A percentile compares a stretch with the other conserved stretches of the same genome.
Conservation (phyloP, 495 filamentous ascomycete genomes). For the Penicillium odoratum region DNA sequence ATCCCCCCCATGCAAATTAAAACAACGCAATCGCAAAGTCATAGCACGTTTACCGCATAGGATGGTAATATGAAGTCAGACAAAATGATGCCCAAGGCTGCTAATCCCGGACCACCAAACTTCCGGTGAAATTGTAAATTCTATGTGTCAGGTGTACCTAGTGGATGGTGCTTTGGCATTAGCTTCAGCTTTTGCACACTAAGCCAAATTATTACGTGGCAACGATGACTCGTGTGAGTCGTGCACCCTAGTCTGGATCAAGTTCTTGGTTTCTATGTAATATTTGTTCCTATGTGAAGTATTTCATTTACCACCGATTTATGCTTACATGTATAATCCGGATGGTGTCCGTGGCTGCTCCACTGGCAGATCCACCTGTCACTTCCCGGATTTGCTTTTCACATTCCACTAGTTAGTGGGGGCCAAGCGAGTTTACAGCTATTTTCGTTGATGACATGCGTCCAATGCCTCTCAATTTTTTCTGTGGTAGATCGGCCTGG, state of each 20-base stretch:
- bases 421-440: background rate
- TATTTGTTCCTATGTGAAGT: background rate
- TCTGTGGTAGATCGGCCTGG: constrained; percentile 8
- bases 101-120: background rate
- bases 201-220: constrained; percentile 1
- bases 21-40: constrained; percentile 7
- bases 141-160: constrained; percentile 12
- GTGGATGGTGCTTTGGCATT: constrained; percentile 10
- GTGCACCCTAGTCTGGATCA: background rate
- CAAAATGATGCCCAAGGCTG: constrained; percentile 11
- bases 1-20: constrained; percentile 1
- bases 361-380: constrained; percentile 11
- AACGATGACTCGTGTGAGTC: background rate
- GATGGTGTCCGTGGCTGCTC: constrained; percentile 1
- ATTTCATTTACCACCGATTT: background rate
- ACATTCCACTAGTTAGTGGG: background rate
- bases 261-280: background rate
- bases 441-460: background rate
- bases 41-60: constrained; percentile 22
- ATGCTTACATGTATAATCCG: background rate
- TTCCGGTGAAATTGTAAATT: constrained; percentile 16
- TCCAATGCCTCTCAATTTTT: background rate
- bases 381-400: constrained; percentile 19
- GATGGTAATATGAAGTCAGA: constrained; percentile 17
- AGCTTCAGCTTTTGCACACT: constrained; percentile 13